Percentiles rank a stretch among this genome's conserved stretches.
Conservation (phyloP, 805 yeast genomes). For the Lipomyces starkeyi region DNA sequence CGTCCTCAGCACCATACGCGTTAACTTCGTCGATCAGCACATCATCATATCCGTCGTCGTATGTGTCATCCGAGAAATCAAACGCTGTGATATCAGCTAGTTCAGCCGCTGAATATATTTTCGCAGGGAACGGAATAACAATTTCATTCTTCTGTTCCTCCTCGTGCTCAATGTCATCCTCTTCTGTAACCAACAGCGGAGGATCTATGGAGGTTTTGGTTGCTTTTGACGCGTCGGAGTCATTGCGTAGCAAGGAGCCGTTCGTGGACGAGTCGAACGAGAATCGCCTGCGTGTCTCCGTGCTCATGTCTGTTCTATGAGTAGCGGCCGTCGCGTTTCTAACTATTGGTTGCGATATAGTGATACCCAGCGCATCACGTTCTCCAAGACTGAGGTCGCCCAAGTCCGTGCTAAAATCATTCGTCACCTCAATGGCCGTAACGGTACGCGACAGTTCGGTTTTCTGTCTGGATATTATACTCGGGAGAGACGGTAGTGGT, state of each 20-base stretch:
- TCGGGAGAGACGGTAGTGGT: conserved; percentile 21
- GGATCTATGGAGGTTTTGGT: conserved; percentile 9
- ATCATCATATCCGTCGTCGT: conserved; percentile 22
- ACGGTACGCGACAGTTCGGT: neutral
- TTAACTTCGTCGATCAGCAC: conserved; percentile 29
- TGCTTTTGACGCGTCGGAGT: conserved; percentile 20
- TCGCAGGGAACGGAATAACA: conserved; percentile 11
- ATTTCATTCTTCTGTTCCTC: conserved; percentile 12
- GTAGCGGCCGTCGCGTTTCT: neutral
- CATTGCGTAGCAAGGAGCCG: conserved; percentile 23
- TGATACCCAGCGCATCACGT: neutral
- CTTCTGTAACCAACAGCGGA: neutral
- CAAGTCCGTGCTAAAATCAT: neutral
- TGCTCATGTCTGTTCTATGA: neutral
- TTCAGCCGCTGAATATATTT: conserved; percentile 20
- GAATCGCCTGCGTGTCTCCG: conserved; percentile 16
- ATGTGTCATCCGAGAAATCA: conserved; percentile 26
- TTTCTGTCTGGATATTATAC: neutral
- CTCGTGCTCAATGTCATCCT: neutral
- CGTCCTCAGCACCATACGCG: conserved; percentile 11
- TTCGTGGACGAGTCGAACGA: conserved; percentile 29
- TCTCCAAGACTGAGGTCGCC: neutral
- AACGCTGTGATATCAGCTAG: conserved; percentile 29
- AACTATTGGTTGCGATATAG: neutral
- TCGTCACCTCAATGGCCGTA: neutral